Base-by-base conservation (phyloP, 75 land plant genomes). In the Sequoia sempervirens region DNA sequence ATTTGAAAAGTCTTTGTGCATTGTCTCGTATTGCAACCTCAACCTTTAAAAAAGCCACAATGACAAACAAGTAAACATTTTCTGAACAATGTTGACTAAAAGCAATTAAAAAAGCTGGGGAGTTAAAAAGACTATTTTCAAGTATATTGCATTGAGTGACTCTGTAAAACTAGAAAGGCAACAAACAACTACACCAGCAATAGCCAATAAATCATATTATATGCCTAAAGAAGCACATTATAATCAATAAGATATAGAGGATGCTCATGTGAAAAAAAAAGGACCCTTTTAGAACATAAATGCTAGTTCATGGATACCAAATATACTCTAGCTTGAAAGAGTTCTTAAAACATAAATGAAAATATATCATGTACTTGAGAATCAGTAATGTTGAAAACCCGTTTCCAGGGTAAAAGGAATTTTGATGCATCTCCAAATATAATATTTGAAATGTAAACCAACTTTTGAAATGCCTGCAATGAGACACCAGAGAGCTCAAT, bases 401-500 rank as follows among this genome's bases (percentile, higher is more conserved):
- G 95, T 85, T 97, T 97, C 99, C 99, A 97, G 54, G 99, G 99
- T 82, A 97, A 88, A 79, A 96, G 94, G 83, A 96, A 97, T 73
- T 85, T 88, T 73, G 99, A 94, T 72, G 99, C 99, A 32, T 96
- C 98, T 41, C 99, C 99, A 91, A 97, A 97, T 0, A 96, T 96
- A 76, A 97, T 91, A 50, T 83, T 91, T 70, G 99, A 97, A 52
- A 97, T 96, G 85, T 97, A 97, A 50, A 97, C 91, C 74, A 97
- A 87, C 88, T 94, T 97, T 86, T 96, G 98, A 87, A 97, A 97
- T 85, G 98, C 93, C 99, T 97, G 99, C 88, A 88, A 81, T 41
- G 9, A 30, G 54, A 84, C 40, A 28, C 46, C 46, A 85, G 82
- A 82, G 76, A 83, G 70, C 17, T 86, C 82, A 84, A 38, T 18